A percentile compares a stretch with the other conserved stretches of the same genome.
phyloP scores from a whole-genome alignment of 1,284 basidiomycete genomes.

The Ustilago sp. region DNA sequence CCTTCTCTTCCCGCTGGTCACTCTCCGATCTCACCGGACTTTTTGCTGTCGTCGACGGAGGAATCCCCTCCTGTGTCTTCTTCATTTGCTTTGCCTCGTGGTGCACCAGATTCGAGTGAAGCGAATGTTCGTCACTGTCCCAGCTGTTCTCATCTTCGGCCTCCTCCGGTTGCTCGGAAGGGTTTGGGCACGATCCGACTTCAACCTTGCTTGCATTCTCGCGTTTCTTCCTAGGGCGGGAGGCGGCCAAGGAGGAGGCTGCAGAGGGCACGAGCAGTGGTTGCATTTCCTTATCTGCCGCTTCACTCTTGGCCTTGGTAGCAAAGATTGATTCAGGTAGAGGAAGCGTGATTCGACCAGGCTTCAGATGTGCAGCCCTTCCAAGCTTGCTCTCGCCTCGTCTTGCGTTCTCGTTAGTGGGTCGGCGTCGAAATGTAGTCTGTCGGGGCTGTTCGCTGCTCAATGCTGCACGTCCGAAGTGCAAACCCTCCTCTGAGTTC shows the following conservation, averaged over 20 bases:
- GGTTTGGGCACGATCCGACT: not conserved
- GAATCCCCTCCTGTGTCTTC: not conserved
- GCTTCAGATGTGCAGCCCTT: constrained; percentile 18
- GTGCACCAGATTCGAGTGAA: constrained; percentile 17
- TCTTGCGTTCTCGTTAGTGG: constrained; percentile 17
- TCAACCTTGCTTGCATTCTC: not conserved
- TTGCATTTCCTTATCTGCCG: not conserved
- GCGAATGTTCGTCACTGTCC: constrained; percentile 24
- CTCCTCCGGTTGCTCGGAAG: not conserved
- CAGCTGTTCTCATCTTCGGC: constrained; percentile 6
- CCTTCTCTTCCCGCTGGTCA: not conserved
- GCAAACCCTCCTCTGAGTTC: not conserved
- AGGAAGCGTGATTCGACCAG: constrained; percentile 29
- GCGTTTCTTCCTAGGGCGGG: not conserved
- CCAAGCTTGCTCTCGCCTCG: constrained; percentile 30
- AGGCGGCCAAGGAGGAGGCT: not conserved
- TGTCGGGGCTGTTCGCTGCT: not conserved
- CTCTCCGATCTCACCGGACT: not conserved
- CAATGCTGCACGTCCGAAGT: not conserved
- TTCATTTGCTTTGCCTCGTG: not conserved
- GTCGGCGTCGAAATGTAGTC: not conserved
- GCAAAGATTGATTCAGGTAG: not conserved
- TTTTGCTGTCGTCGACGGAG: not conserved
- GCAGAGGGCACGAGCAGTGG: not conserved
- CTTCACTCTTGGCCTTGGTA: not conserved